Evolutionary conservation across 345 rosid species (phyloP).

Genomic region (Salix suchowensis): DNA sequence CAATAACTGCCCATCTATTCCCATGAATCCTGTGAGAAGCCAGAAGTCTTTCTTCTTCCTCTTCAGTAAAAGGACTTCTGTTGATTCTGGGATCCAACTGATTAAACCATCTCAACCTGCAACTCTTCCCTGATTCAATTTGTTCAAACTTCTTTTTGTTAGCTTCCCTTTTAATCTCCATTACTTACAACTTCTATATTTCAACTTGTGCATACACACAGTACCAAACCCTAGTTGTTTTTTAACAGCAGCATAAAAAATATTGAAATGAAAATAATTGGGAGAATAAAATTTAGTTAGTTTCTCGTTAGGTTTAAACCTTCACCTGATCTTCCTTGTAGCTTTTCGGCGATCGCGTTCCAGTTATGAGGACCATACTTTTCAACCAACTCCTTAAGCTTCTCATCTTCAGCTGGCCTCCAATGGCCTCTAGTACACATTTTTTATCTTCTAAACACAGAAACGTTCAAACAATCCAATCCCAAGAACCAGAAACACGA

Average conservation of each 20-base stretch:
- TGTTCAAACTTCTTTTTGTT: not conserved
- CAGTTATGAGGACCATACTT: conserved; percentile 38
- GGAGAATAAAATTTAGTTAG: not conserved
- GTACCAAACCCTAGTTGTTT: not conserved
- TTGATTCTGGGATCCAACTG: conserved; percentile 91
- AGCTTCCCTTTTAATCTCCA: not conserved
- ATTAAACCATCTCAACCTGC: conserved; percentile 96
- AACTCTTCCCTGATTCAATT: conserved; percentile 68
- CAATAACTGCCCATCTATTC: conserved; percentile 83
- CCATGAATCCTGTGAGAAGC: conserved; percentile 82
- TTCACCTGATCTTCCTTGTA: conserved; percentile 37
- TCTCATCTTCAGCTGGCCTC: conserved; percentile 39
- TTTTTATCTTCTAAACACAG: not conserved
- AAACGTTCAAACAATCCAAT: not conserved
- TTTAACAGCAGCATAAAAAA: not conserved
- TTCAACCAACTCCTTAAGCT: conserved; percentile 31
- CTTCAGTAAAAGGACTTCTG: conserved; percentile 79
- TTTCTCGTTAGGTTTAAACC: not conserved
- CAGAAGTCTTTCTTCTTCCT: conserved; percentile 81
- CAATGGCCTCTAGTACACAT: conserved; percentile 37
- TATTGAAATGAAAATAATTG: not conserved
- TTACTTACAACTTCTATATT: not conserved
- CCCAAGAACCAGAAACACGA: not conserved
- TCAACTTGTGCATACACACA: not conserved
- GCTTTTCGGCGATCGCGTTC: conserved; percentile 38